A percentile compares a stretch with the other conserved stretches of the same genome.
Conservation (phyloP, 148 eudicot genomes). For the Fagopyrum tataricum region DNA sequence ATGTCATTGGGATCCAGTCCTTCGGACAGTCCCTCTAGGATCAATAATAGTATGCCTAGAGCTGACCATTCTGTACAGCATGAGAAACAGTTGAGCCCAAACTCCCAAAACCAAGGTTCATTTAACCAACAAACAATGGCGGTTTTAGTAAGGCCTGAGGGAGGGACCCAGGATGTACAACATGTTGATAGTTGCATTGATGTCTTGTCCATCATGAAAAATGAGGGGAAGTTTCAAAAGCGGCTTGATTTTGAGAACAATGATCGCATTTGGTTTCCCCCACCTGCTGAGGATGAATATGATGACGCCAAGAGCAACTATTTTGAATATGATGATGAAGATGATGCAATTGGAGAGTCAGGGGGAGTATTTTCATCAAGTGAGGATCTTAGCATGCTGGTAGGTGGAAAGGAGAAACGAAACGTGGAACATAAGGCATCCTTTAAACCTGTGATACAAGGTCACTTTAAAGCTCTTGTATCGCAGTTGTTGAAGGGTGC, state of each 20-base stretch:
- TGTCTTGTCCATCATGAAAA: slow-evolving; percentile 25
- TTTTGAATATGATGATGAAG: slow-evolving; percentile 70
- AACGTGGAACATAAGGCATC: slow-evolving; percentile 45
- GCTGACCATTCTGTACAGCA: slow-evolving; percentile 61
- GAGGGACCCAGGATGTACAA: slow-evolving; percentile 27
- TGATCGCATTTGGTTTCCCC: slow-evolving; percentile 76
- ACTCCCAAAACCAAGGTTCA: slow-evolving; percentile 29
- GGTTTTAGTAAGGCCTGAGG: slow-evolving; percentile 43
- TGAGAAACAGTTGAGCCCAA: slow-evolving; percentile 40
- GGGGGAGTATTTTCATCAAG: slow-evolving; percentile 39
- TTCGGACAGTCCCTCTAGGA: slow-evolving; percentile 84
- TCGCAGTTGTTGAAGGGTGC: slow-evolving; percentile 77
- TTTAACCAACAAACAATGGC: slow-evolving; percentile 27
- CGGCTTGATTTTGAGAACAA: slow-evolving; percentile 72
- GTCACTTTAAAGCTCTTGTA: slow-evolving; percentile 94
- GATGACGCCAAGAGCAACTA: slow-evolving; percentile 51
- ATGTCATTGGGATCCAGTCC: slow-evolving; percentile 76
- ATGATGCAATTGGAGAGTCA: slow-evolving; percentile 58
- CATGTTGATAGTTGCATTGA: slow-evolving; percentile 28
- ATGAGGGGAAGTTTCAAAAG: slow-evolving; percentile 30
- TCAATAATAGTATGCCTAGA: slow-evolving; percentile 58
- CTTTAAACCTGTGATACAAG: slow-evolving; percentile 46
- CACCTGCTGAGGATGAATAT: slow-evolving; percentile 68
- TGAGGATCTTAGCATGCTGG: slow-evolving; percentile 28
- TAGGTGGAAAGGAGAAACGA: slow-evolving; percentile 39